These are phyloP conservation scores for Bullera alba DNA, from an alignment of 768 basidiomycete species.

Conservation along the genomic window DNA sequence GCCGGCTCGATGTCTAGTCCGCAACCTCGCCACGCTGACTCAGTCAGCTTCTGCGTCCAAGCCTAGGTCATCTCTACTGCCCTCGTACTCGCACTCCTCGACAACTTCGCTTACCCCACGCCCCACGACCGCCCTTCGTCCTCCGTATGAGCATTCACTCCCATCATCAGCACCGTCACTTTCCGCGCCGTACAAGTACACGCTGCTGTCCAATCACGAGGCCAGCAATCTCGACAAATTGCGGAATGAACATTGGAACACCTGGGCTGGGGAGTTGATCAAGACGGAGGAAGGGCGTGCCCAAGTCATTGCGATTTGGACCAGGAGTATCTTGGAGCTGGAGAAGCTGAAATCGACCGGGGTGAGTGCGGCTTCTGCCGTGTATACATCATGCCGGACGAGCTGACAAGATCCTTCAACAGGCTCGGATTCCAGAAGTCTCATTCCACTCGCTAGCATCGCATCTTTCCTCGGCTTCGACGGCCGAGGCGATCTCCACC, in stretches of 20 bases:
- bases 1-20: too few species aligned
- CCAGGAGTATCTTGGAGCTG: conserved; percentile 4
- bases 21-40: too few species aligned
- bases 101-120: neutral
- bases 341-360: neutral
- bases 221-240: neutral
- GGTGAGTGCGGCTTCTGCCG: conserved; percentile 3
- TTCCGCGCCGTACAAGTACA: neutral
- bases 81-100: conserved; percentile 1
- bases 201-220: neutral
- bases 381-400: neutral
- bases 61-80: conserved; percentile 1
- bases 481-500: conserved; percentile 10
- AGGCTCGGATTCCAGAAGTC: conserved; percentile 28
- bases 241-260: neutral
- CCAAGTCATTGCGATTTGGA: conserved; percentile 2
- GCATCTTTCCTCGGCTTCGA: conserved; percentile 2
- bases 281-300: conserved; percentile 2
- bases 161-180: neutral
- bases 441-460: conserved; percentile 15
- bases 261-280: conserved; percentile 8
- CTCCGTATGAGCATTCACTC: neutral
- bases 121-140: neutral
- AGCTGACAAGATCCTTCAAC: neutral
- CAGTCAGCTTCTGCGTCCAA: neutral